Conservation (phyloP, 345 rosid genomes). For the Iberis pinnata region DNA sequence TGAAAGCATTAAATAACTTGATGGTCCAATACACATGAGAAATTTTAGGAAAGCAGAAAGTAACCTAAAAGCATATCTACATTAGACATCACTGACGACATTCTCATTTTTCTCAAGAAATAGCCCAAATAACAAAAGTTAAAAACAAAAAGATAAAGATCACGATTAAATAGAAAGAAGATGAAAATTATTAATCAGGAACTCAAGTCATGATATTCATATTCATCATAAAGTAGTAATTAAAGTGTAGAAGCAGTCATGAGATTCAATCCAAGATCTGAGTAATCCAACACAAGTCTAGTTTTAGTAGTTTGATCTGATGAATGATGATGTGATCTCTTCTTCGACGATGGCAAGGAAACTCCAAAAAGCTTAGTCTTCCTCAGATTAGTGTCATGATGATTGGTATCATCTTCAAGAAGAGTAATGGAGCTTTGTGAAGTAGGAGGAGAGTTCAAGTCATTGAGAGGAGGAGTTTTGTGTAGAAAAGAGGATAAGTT, state of each 20-base stretch:
- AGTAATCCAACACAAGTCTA: background rate
- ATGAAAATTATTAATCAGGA: too few relatives aligned
- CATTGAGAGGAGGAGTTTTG: conserved; percentile 24
- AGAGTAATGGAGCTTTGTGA: conserved; percentile 31
- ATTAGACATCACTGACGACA: too few relatives aligned
- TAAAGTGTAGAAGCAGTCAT: background rate
- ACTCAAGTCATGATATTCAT: too few relatives aligned
- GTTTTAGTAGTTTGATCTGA: background rate
- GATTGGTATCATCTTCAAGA: conserved; percentile 21
- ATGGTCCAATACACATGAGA: too few relatives aligned
- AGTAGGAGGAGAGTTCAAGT: conserved; percentile 27
- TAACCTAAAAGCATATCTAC: too few relatives aligned
- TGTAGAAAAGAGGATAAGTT: conserved; percentile 42
- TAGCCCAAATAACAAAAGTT: too few relatives aligned
- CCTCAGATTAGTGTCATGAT: conserved; percentile 15
- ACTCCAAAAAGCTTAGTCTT: conserved; percentile 44
- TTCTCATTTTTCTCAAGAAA: too few relatives aligned
- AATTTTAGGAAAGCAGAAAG: too few relatives aligned
- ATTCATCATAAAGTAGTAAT: too few relatives aligned
- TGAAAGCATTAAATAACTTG: too few relatives aligned
- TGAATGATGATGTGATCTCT: background rate
- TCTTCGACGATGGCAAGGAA: background rate
- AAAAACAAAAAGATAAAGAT: too few relatives aligned
- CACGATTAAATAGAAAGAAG: too few relatives aligned
- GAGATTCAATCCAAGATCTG: background rate